A percentile compares a stretch with the other conserved stretches of the same genome.
Conservation (phyloP, 1,284 basidiomycete genomes). For the Pterulicium gracile region DNA sequence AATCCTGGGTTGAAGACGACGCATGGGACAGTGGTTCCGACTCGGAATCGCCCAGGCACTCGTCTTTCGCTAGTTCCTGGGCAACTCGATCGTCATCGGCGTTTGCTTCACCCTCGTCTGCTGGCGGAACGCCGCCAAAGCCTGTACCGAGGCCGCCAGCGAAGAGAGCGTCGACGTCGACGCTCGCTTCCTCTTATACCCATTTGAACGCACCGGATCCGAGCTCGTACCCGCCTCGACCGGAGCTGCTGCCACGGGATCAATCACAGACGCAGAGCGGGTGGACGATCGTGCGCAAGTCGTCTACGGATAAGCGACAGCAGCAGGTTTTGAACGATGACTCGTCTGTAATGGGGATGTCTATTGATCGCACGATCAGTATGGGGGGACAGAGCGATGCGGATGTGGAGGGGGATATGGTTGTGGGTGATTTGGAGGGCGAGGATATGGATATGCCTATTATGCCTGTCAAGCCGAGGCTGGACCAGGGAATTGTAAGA, state of each 20-base stretch:
- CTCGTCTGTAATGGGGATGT: constrained; percentile 22
- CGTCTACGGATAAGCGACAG: constrained; percentile 23
- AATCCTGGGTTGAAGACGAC: constrained; percentile 71
- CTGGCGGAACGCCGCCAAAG: constrained; percentile 46
- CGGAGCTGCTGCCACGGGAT: constrained; percentile 22
- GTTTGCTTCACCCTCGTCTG: constrained; percentile 23
- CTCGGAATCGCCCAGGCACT: constrained; percentile 55
- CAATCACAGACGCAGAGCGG: constrained; percentile 34
- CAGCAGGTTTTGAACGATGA: no score
- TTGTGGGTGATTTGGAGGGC: constrained; percentile 60
- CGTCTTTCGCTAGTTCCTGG: constrained; percentile 37
- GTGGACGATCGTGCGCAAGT: constrained; percentile 66
- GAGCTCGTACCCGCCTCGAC: constrained; percentile 57
- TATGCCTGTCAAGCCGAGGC: constrained; percentile 26
- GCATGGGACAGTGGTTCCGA: constrained; percentile 86
- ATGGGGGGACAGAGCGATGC: constrained; percentile 29
- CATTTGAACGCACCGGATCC: constrained; percentile 69
- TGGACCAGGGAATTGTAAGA: constrained; percentile 40
- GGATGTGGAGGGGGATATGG: constrained; percentile 63
- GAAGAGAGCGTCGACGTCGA: constrained; percentile 52
- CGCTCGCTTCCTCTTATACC: constrained; percentile 72
- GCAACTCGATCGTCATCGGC: constrained; percentile 23
- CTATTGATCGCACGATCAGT: constrained; percentile 16
- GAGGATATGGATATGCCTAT: constrained; percentile 31
- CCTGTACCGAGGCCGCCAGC: constrained; percentile 39